Evolutionary conservation across 2,329 filamentous ascomycete genomes (phyloP), one percentile per base, ranked within the genome.

Genomic region (Diaporthe destruens): DNA sequence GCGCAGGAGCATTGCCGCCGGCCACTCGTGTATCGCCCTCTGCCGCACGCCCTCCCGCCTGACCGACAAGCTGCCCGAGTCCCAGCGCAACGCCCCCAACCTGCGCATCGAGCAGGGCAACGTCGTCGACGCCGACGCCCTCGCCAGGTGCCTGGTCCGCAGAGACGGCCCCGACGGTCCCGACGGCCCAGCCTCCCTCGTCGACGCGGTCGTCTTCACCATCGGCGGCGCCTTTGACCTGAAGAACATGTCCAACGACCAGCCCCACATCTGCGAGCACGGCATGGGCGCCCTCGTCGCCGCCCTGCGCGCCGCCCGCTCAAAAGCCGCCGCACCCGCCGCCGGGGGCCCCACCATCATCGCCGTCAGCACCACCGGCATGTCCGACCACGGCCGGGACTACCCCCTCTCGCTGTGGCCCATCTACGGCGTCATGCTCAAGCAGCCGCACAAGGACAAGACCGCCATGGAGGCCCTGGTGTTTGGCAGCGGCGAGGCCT

Each of bases 21-120:
- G 85, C 44, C 82, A 85, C 77, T 80, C 77, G 9, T 88, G 86
- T 79, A 80, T 85, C 63, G 87, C 85, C 57, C 82, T 89, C 47
- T 87, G 83, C 76, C 86, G 88, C 55, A 85, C 81, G 2, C 85
- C 87, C 9, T 81, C 83, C 61, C 88, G 87, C 74, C 85, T 90
- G 39, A 80, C 80, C 20, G 74, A 77, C 56, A 75, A 80, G 12
- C 75, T 87, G 66, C 76, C 82, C 4, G 63, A 77, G 0, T 74
- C 75, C 20, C 34, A 75, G 14, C 74, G 77, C 67, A 16, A 68
- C 7, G 68, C 61, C 65, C 74, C 81, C 18, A 83, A 85, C 74
- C 83, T 89, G 3, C 79, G 75, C 9, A 79, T 89, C 12, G 71
- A 84, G 47, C 71, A 84, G 70, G 88, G 88, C 75, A 85, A 89